A percentile compares a stretch with the other conserved stretches of the same genome.
Conservation (phyloP, 495 filamentous ascomycete species). For the Beverwykella pulmonaria region DNA sequence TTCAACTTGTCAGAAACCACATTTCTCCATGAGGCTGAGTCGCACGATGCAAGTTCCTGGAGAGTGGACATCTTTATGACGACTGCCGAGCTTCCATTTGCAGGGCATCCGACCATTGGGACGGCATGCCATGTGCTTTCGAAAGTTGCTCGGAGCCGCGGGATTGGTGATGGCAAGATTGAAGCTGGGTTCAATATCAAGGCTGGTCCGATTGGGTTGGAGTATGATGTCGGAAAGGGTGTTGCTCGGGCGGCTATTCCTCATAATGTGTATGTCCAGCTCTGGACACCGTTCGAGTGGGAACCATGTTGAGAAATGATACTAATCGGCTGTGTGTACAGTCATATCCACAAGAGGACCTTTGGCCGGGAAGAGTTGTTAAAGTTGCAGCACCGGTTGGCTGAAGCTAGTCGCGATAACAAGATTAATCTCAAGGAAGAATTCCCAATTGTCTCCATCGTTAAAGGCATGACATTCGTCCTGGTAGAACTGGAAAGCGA, state of each 20-base stretch:
- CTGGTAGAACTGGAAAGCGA: constrained; percentile 56
- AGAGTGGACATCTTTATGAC: constrained; percentile 73
- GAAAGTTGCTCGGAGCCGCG: constrained; percentile 4
- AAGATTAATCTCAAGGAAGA: constrained; percentile 42
- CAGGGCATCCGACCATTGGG: constrained; percentile 79
- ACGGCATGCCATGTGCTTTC: constrained; percentile 49
- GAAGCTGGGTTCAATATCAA: constrained; percentile 53
- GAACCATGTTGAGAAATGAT: not conserved
- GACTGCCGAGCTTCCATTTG: constrained; percentile 68
- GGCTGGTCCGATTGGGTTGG: constrained; percentile 62
- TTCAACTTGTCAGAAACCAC: constrained; percentile 88
- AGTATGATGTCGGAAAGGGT: constrained; percentile 44
- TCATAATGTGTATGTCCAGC: constrained; percentile 53
- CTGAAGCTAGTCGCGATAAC: constrained; percentile 38
- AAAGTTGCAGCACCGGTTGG: constrained; percentile 40
- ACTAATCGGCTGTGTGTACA: not conserved
- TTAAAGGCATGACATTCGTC: constrained; percentile 70
- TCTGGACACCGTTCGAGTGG: too few species aligned
- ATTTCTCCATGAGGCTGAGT: constrained; percentile 63
- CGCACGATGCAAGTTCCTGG: constrained; percentile 27
- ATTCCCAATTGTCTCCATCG: constrained; percentile 62
- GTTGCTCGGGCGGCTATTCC: constrained; percentile 61
- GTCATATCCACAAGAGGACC: constrained; percentile 58
- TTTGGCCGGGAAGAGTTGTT: constrained; percentile 40
- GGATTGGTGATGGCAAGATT: constrained; percentile 1